Evolutionary conservation across 768 basidiomycete species (phyloP), one percentile per base, ranked within the genome.

Genomic region (Botryobasidium botryosum): DNA sequence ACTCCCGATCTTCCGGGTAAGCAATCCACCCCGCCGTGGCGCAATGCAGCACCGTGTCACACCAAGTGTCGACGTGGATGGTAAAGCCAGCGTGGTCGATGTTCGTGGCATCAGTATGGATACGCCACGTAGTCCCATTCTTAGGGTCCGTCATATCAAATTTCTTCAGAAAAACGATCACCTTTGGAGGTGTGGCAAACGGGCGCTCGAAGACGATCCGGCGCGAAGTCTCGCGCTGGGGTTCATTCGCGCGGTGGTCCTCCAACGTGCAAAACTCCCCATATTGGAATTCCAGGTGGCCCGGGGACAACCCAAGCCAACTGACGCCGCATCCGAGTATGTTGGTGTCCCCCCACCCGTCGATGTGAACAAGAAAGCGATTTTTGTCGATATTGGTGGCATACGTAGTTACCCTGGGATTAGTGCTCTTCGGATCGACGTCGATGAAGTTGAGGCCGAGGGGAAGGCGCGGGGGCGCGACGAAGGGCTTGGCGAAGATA

Each of bases 21-120:
- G 47, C 47, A 26, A 48, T 25, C 47, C 47, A 48, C 20, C 32
- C 45, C 18, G 42, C 47, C 15, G 20, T 45, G 24, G 47, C 47
- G 2, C n/a, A 23, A 21, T 48, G 29, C 8, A 48, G 35, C 17
- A 3, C 28, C 13, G 47, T 26, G 47, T 48, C 47, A 24, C 18
- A 1, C 47, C 47, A 48, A 6, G 43, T 45, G 6, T 48, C 47
- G 47, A 48, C 18, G 47, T 48, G 44, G 20, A 48, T 5, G 5
- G 43, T 44, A 35, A 48, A 48, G 35, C 47, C 47, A 13, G 26
- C 39, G 29, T 29, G 8, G n/a, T 47, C 40, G 43, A 48, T 27
- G 28, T 44, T 27, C 24, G 44, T 13, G 29, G 23, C 40, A 3
- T 23, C 1, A 12, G 43, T 26, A 3, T 10, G 26, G 31, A 36